Conservation (phyloP, 1,284 basidiomycete genomes). For the Heterobasidion parviporum region DNA sequence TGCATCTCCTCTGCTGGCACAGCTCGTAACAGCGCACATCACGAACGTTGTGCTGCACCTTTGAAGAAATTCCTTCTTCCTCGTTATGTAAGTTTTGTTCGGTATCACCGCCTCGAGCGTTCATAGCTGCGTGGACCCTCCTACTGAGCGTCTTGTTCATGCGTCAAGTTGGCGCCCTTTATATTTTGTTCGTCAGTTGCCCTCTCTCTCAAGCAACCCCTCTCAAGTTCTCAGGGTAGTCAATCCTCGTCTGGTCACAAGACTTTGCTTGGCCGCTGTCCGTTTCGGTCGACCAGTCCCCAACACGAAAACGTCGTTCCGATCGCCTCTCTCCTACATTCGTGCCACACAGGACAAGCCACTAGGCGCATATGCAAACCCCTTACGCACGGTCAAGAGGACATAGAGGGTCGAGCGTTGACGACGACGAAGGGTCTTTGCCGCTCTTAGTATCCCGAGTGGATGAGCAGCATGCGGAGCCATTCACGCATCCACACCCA, state of each 20-base stretch:
- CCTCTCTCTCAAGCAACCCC: too few species aligned
- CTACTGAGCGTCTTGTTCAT: neutral
- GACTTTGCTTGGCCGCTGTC: too few species aligned
- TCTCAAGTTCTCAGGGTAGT: neutral
- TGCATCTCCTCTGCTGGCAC: neutral
- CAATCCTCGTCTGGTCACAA: neutral
- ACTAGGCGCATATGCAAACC: neutral
- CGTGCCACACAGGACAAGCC: neutral
- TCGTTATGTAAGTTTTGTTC: neutral
- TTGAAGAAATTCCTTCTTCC: neutral
- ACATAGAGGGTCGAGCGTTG: slow-evolving; percentile 31
- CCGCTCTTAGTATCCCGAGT: slow-evolving; percentile 38
- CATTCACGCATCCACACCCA: slow-evolving; percentile 40
- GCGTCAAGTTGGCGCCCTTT: neutral
- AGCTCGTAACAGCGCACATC: neutral
- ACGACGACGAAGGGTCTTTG: slow-evolving; percentile 31
- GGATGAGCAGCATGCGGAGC: slow-evolving; percentile 35
- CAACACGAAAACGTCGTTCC: neutral
- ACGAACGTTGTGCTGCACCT: neutral
- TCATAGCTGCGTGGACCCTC: neutral
- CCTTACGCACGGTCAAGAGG: neutral
- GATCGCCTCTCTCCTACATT: neutral
- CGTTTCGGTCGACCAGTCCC: too few species aligned
- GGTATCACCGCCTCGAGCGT: neutral
- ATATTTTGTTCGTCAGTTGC: too few species aligned